phyloP scores from a whole-genome alignment of 2,329 filamentous ascomycete species.

The Aspergillus sojae region DNA sequence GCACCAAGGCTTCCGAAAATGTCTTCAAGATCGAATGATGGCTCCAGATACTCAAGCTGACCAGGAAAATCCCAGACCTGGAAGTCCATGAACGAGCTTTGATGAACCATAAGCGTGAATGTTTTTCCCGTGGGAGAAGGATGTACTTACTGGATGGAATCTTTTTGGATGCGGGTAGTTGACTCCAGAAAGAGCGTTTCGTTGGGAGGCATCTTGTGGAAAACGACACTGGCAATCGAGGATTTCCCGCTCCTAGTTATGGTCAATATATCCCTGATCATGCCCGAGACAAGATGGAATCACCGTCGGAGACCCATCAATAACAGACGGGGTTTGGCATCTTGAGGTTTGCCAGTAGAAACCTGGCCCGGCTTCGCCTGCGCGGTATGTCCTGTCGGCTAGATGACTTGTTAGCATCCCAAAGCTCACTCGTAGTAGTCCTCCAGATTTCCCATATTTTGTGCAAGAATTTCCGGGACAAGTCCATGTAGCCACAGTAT shows the following conservation, averaged over 20 bases:
- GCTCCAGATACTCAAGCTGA: conserved; percentile 89
- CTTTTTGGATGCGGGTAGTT: conserved; percentile 90
- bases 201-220: conserved; percentile 93
- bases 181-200: conserved; percentile 96
- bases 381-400: conserved; percentile 26
- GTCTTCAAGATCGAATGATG: conserved; percentile 85
- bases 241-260: conserved; percentile 85
- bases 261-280: conserved; percentile 18
- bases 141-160: conserved; percentile 81
- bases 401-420: conserved; percentile 36
- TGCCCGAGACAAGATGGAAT: conserved; percentile 23
- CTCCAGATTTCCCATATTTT: not conserved
- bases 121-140: not conserved
- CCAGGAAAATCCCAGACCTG: conserved; percentile 98
- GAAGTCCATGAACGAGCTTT: conserved; percentile 97
- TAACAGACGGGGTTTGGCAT: conserved; percentile 78
- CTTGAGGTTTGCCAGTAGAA: conserved; percentile 49
- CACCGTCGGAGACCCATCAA: conserved; percentile 96
- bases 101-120: conserved; percentile 4
- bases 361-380: conserved; percentile 31
- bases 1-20: conserved; percentile 95
- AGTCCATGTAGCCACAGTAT: not conserved
- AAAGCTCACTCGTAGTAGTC: not conserved
- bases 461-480: not conserved
- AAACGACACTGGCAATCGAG: conserved; percentile 98